Base-by-base conservation (phyloP, 768 basidiomycete genomes). In the Hericium erinaceus region DNA sequence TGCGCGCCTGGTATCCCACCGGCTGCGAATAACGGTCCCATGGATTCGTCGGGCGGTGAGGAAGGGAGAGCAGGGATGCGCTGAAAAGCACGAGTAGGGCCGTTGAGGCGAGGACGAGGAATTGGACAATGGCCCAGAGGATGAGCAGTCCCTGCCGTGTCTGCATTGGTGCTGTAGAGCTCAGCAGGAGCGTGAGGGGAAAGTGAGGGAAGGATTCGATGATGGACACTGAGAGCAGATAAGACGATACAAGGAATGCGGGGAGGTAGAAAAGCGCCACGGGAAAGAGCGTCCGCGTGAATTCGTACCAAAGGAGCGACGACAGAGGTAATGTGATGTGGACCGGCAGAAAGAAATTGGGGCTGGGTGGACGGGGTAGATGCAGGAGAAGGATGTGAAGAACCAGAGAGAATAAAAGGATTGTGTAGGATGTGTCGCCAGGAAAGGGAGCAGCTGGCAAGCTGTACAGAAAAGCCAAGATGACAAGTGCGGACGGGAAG, bases 1-100 rank as follows among this genome's bases (percentile, higher is more conserved):
- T 68, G 28, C 81, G 78, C 20, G 82, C 79, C 22, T 68, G 64
- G 5, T 72, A 58, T 8, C 82, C 81, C 13, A 79, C 68, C 2
- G 64, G 54, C 12, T 52, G 46, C 4, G 80, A 75, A 66, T 78
- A 84, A 22, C 72, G 69, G 60, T 83, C 80, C 82, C 82, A 84
- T 5, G 61, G 39, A 13, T 26, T 54, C 38, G 33, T 3, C 26
- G 39, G 4, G 60, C 54, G 18, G 48, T 54, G 56, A 16, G 57
- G 57, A 2, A 46, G n/a, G 18, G 61, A 46, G 5, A 58, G 55
- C 16, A 64, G 54, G 55, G 65, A 63, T 4, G 69, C 65, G 51
- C 63, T 65, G 16, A 68, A 61, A 48, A 72, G 64, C n/a, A 65
- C 65, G 6, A 74, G 68, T 12, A 73, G 67, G 53, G 72, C 69